Evolutionary conservation across 2,329 filamentous ascomycete species (phyloP).

Genomic region (Botrytis porri): DNA sequence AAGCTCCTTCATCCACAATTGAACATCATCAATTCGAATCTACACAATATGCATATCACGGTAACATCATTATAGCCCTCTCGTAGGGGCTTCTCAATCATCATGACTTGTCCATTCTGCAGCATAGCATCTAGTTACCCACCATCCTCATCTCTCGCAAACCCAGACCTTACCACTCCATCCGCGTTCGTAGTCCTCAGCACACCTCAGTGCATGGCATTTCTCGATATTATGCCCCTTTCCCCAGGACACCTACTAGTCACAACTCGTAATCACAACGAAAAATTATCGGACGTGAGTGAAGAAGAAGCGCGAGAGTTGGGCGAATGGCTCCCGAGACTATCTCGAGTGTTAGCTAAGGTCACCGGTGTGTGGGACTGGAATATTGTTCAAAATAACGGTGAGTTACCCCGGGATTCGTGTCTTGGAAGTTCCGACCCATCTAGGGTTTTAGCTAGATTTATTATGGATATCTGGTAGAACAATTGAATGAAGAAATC

Average conservation of each 20-base stretch:
- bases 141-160: conserved; percentile 44
- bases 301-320: conserved; percentile 63
- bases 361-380: conserved; percentile 76
- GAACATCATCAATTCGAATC: not conserved
- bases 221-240: conserved; percentile 90
- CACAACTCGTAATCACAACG: conserved; percentile 71
- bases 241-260: conserved; percentile 80
- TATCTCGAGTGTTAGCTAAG: conserved; percentile 67
- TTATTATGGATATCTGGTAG: not conserved
- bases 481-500: not conserved
- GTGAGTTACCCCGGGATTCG: conserved; percentile 39
- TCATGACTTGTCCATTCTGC: conserved; percentile 58
- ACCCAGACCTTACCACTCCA: conserved; percentile 39
- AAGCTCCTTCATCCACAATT: conserved; percentile 13
- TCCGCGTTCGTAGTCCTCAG: conserved; percentile 67
- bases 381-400: conserved; percentile 97
- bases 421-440: not conserved
- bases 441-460: not conserved
- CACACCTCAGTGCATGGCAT: conserved; percentile 74
- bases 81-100: conserved; percentile 14
- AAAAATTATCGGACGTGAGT: conserved; percentile 71
- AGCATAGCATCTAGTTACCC: conserved; percentile 51
- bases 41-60: conserved; percentile 23
- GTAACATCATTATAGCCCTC: conserved; percentile 21
- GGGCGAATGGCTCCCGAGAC: conserved; percentile 64